Base-by-base conservation (phyloP, 202 grass and related monocot species). In the Saccharum hybrid region DNA sequence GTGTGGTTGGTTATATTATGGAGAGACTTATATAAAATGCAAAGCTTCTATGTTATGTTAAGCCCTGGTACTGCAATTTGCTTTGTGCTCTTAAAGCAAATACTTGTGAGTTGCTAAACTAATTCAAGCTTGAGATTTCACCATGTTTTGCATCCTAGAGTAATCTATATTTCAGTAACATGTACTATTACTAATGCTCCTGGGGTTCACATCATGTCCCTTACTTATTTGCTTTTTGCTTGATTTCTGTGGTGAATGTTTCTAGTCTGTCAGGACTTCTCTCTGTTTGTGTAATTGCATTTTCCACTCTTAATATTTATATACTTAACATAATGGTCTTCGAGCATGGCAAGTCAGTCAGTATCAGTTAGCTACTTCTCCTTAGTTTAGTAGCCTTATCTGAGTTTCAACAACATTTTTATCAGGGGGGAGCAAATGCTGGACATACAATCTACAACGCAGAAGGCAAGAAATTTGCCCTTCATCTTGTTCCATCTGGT, bases 401-500 rank as follows among this genome's bases (percentile, higher is more conserved):
- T 75, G 75, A 83, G 11, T 78, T 81, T 51, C 45, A 33, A 79
- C 42, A 70, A 68, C 65, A 38, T 85, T 79, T 43, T 72, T 34
- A 64, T 82, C 76, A 94, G 93, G 93, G 93, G 66, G 93, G 93
- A 85, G 88, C 90, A 80, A 96, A 96, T 89, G 93, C 90, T 87
- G 93, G 93, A 38, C 93, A 96, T 84, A 96, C 90, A 54, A 93
- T 96, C 51, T 92, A 92, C 83, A 96, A 92, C 66, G 78, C 90
- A 71, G 90, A 93, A 84, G 93, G 90, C 7, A 96, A 96, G 71
- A 94, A 92, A 34, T 96, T 92, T 78, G 88, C 90, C 8, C 90
- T 96, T 48, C 93, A 96, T 87, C 93, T 96, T 78, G 88, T 96
- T 85, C 93, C 93, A 52, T 92, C 90, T 23, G 93, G 93, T 72